Evolutionary conservation across 1,284 basidiomycete genomes (phyloP).

Genomic region (Ustilago vetiveriae): DNA sequence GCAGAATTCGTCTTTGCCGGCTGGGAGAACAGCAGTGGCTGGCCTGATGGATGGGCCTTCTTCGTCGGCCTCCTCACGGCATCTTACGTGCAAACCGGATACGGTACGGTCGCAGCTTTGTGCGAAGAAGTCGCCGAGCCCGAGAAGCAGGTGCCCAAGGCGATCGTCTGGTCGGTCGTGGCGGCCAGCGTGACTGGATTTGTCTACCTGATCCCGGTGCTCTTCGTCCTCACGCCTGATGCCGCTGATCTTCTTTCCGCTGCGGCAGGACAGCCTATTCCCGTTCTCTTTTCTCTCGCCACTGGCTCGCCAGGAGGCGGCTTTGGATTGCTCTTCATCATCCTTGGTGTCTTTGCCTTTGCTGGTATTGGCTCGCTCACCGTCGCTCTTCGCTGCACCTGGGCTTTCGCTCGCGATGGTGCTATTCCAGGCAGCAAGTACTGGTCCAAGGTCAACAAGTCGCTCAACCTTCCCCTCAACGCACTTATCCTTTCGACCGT

Average conservation of each 20-base stretch:
- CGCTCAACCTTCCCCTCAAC: conserved; percentile 68
- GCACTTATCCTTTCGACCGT: conserved; percentile 68
- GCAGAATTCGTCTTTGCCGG: conserved; percentile 67
- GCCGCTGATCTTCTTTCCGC: conserved; percentile 67
- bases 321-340: conserved; percentile 69
- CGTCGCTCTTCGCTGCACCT: conserved; percentile 69
- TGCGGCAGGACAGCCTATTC: conserved; percentile 69
- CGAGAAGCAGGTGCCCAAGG: conserved; percentile 53
- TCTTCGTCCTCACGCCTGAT: conserved; percentile 69
- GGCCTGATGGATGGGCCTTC: conserved; percentile 65
- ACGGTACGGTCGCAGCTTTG: conserved; percentile 67
- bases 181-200: conserved; percentile 70
- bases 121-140: conserved; percentile 68
- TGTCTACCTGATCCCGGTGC: conserved; percentile 69
- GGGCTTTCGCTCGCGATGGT: conserved; percentile 70
- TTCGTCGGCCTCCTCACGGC: conserved; percentile 68
- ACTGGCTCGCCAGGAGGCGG: conserved; percentile 69
- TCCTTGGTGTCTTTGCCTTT: conserved; percentile 70
- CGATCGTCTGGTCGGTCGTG: conserved; percentile 67
- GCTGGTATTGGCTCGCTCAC: conserved; percentile 70
- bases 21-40: conserved; percentile 67
- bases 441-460: conserved; percentile 68
- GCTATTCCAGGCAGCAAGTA: conserved; percentile 68
- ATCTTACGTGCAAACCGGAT: conserved; percentile 66
- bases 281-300: conserved; percentile 69